Evolutionary conservation across 345 rosid species (phyloP), one percentile per base, ranked within the genome.

Genomic region (Linum lewisii): DNA sequence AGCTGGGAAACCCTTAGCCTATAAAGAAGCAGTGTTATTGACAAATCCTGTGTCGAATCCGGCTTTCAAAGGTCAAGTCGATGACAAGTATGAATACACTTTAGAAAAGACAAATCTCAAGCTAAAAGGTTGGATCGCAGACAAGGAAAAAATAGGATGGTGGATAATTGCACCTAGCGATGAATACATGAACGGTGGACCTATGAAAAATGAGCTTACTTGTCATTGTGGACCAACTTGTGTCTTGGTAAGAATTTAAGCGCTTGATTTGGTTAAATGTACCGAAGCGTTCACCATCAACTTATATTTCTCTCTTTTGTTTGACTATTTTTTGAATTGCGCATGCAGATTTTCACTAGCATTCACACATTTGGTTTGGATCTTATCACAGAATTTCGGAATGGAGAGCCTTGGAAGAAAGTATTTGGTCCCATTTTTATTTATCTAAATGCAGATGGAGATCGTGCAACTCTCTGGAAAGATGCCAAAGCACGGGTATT

Each of bases 1-100:
- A 1, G 26, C 73, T 2, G 68, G 85, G 21, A 42, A 71, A 58
- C 53, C 45, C 8, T 86, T 89, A 58, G 95, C 85, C 4, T 93
- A 74, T 58, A 82, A 81, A 16, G 97, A 93, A 81, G 99, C 99
- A 23, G 97, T 93, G 68, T 82, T 81, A 54, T 63, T 85, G 51
- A 84, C 90, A 32, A 45, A 82, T 24, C 90, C 99, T 37, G 13
- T n/a, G 6, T 26, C 32, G 16, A 65, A 85, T 29, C 76, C 82
- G 14, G 60, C 60, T 49, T 57, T 87, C 38, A 78, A 68, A 72
- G 95, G n/a, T 24, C 66, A 92, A 96, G 95, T 93, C 55, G 97
- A 93, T 25, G 99, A 93, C 75, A 87, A 87, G 77, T 89, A 89
- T 61, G 84, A 83, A 61, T 93, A 83, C 65, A 82, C 97, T 3